Evolutionary conservation across 2,329 filamentous ascomycete species (phyloP).

Genomic region (Fusarium sp.): DNA sequence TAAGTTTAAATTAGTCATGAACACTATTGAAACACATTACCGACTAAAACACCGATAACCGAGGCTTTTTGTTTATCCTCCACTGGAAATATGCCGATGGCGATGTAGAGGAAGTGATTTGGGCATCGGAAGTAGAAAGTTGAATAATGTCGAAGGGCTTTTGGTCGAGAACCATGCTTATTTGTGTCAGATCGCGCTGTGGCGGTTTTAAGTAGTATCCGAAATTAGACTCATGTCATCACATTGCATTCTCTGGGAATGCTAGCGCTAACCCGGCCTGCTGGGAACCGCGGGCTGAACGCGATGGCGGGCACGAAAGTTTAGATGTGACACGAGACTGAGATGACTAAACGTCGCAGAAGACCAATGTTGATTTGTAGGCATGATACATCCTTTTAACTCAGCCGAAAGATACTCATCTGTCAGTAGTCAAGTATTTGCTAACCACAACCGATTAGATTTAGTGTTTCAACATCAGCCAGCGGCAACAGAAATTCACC

Average conservation of each 20-base stretch:
- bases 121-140: too few relatives aligned
- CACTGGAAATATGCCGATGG: background rate
- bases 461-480: background rate
- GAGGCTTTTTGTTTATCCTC: background rate
- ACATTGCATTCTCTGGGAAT: background rate
- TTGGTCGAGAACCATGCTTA: too few relatives aligned
- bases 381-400: background rate
- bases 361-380: background rate
- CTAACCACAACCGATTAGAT: background rate
- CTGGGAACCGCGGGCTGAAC: too few relatives aligned
- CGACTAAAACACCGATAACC: background rate
- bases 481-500: background rate
- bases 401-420: rapidly evolving
- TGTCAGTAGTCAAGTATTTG: background rate
- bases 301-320: rapidly evolving
- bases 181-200: background rate
- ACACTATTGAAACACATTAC: background rate
- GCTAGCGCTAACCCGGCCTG: too few relatives aligned
- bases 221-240: background rate
- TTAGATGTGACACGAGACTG: background rate
- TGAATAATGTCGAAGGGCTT: background rate
- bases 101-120: too few relatives aligned
- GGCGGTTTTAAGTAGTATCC: background rate
- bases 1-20: too few relatives aligned
- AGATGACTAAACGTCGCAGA: background rate